A percentile compares a stretch with the other conserved stretches of the same genome.
phyloP scores from a whole-genome alignment of 208 protist genomes.

The Borovskyia barvae region DNA sequence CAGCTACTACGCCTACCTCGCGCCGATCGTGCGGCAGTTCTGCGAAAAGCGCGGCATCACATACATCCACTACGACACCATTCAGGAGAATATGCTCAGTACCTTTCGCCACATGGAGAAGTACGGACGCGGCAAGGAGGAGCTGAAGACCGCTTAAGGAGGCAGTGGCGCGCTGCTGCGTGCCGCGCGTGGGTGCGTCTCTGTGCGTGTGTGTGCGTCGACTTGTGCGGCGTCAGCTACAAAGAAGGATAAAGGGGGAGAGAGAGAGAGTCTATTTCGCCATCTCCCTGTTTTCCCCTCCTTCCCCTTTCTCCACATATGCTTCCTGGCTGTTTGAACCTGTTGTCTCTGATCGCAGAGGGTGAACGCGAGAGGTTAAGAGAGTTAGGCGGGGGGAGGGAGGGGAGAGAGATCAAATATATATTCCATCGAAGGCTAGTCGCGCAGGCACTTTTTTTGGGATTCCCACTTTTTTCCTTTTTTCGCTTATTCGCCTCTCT shows the following conservation, averaged over 20 bases:
- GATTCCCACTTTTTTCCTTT: conserved; percentile 1
- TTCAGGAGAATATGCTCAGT: conserved; percentile 65
- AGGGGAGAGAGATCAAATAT: too few species aligned
- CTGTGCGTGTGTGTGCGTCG: background rate
- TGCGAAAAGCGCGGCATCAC: conserved; percentile 61
- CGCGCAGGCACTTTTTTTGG: conserved; percentile 18
- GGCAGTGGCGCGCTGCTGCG: too few species aligned
- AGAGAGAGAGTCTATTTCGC: background rate
- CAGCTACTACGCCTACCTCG: conserved; percentile 73
- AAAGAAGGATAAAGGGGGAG: background rate
- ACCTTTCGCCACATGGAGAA: conserved; percentile 62
- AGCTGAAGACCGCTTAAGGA: conserved; percentile 20
- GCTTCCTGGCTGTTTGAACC: too few species aligned
- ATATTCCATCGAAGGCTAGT: too few species aligned
- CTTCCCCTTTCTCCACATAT: conserved; percentile 14
- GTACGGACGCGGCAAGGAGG: conserved; percentile 54
- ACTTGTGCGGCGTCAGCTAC: too few species aligned
- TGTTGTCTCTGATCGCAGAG: too few species aligned
- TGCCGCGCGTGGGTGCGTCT: background rate
- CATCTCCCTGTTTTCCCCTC: background rate
- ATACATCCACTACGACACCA: conserved; percentile 72
- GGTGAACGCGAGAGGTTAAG: too few species aligned
- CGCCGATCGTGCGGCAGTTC: conserved; percentile 60
- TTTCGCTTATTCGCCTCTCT: background rate
- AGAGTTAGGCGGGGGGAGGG: too few species aligned